phyloP scores from a whole-genome alignment of 371 early-diverging fungal genomes.

The Syncephalastrum sp. region DNA sequence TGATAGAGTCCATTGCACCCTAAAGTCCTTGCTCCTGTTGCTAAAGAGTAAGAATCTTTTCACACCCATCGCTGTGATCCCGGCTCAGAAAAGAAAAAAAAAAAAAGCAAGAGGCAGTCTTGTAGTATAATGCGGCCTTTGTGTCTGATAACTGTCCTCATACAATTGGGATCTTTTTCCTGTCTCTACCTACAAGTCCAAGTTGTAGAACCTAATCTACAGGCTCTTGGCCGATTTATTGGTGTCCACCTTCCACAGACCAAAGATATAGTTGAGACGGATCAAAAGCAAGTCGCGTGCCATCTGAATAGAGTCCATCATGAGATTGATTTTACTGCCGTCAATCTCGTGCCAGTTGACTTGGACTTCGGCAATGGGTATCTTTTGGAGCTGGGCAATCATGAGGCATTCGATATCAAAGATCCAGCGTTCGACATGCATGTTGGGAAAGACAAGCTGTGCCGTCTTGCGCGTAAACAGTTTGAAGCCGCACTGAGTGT shows the following conservation, averaged over 20 bases:
- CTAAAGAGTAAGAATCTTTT: no score
- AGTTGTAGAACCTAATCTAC: no score
- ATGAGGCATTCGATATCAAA: slow-evolving; percentile 95
- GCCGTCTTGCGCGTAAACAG: slow-evolving; percentile 84
- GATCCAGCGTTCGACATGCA: slow-evolving; percentile 96
- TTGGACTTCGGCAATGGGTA: slow-evolving; percentile 86
- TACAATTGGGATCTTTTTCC: no score
- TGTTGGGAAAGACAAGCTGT: slow-evolving; percentile 74
- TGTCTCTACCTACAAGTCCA: no score
- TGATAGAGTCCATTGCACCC: no score
- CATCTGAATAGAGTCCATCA: slow-evolving; percentile 88
- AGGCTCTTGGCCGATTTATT: slow-evolving; percentile 15
- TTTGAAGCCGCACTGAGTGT: slow-evolving; percentile 98
- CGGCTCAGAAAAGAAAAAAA: no score
- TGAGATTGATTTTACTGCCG: slow-evolving; percentile 88
- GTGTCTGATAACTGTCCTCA: no score
- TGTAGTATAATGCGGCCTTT: no score
- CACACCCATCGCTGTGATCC: no score
- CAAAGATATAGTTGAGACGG: slow-evolving; percentile 81
- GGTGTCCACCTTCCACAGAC: slow-evolving; percentile 68
- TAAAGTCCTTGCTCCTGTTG: no score
- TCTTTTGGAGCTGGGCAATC: slow-evolving; percentile 65
- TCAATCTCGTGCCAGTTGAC: slow-evolving; percentile 96
- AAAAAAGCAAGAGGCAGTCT: no score
- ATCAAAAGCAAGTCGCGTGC: slow-evolving; percentile 85